Conservation (phyloP, 2,329 filamentous ascomycete genomes). For the Domatiomyces catenatus region DNA sequence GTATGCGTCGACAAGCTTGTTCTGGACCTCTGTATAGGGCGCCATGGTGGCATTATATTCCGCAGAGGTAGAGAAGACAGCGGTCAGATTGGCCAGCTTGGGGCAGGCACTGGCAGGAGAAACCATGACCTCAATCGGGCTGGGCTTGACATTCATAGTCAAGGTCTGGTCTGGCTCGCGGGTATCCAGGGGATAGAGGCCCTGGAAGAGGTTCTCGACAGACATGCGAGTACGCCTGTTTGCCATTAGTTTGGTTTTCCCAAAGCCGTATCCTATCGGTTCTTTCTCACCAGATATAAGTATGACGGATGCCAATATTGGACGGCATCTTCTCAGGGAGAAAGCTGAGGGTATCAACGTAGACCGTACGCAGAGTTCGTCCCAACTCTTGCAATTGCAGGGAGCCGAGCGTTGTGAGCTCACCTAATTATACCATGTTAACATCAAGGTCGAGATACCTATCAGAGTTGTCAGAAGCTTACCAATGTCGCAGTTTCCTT, state of each 20-base stretch:
- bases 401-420: constrained; percentile 1
- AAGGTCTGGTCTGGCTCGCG: background rate
- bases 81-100: constrained; percentile 2
- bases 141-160: constrained; percentile 2
- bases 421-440: background rate
- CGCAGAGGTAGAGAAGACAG: background rate
- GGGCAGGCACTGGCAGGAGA: constrained; percentile 1
- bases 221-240: constrained; percentile 1
- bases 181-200: constrained; percentile 1
- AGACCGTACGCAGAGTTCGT: constrained; percentile 1
- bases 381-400: constrained; percentile 1
- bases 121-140: constrained; percentile 1
- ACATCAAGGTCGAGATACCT: background rate
- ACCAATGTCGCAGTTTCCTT: constrained; percentile 2
- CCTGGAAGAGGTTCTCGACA: constrained; percentile 1
- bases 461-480: background rate
- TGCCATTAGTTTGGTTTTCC: background rate
- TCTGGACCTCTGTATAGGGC: background rate
- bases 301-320: constrained; percentile 1
- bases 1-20: constrained; percentile 1
- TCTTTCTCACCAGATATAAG: constrained; percentile 1
- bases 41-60: background rate
- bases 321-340: constrained; percentile 1
- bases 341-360: constrained; percentile 1
- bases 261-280: background rate